Base-by-base conservation (phyloP, 306 rosid species). In the Mimosa bimucronata region DNA sequence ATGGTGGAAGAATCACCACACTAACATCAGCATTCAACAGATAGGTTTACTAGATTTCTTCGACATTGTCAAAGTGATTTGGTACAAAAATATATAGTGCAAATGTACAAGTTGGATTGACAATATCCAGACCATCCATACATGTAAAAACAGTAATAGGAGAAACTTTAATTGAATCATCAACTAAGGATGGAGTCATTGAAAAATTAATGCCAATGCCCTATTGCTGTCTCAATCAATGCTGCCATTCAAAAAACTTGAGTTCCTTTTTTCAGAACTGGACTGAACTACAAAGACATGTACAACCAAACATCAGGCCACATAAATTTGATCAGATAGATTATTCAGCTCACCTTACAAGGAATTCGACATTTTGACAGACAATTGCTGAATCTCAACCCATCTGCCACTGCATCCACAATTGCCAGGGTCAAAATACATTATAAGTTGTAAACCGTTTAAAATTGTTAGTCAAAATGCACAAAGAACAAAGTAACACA, bases 401-500 rank as follows among this genome's bases (percentile, higher is more conserved):
- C 94, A 89, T 88, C 84, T 92, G 93, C 93, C 97, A 88, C 97
- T 92, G 97, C 93, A 86, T 84, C 55, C 86, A 83, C 75, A 81
- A 50, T 72, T 71, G 37, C 65, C 31, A 58, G 77, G 57, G 75
- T 81, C 78, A 88, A 82, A 78, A 57, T 68, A 73, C 80, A 40
- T 34, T 19, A 77, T 44, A 40, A 30, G 66, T 66, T 42, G 23
- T 64, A 78, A 67, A 66, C 71, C 71, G 71, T 46, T 65, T 61
- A 21, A 75, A 62, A 31, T 58, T 65, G 7, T 58, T 25, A 60
- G 40, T 66, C 81, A 75, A 65, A 41, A n/a, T 15, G 6, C 25
- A 67, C 12, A 52, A 58, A 70, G 23, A 77, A 61, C 71, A 74
- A 77, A 66, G 18, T 46, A 73, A 57, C 38, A 80, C 34, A 70